Evolutionary conservation across 306 rosid genomes (phyloP), one percentile per base, ranked within the genome.

Genomic region (Lathyrus oleraceus): DNA sequence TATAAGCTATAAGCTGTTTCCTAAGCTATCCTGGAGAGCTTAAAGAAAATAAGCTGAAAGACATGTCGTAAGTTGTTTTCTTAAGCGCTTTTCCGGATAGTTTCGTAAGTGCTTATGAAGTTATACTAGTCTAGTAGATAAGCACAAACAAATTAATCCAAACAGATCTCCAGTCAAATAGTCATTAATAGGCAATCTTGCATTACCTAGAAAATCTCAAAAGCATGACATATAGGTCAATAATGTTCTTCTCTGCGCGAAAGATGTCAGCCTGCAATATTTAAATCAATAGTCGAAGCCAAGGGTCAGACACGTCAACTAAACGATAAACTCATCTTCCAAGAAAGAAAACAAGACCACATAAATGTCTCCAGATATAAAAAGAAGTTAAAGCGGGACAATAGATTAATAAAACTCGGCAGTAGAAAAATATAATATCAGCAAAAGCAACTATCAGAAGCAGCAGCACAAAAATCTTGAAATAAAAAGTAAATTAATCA

Each of bases 221-320:
- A 65, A 94, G 96, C 97, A 94, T 90, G 54, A 88, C 86, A 69
- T 94, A 94, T 49, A 94, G 88, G 81, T 94, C 97, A 59, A 94
- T 81, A 56, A 85, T 80, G 84, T 88, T 94, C 81, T 72, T 88
- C 88, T 94, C 98, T 6, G 77, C 75, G 25, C 97, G 97, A 83
- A 94, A 94, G 81, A 90, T 90, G 80, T 87, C 87, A 63, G 96
- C 98, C 98, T 94, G 82, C 73, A 82, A 90, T 40, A 30, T 16
- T 68, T 79, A 48, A 72, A 78, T 3, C 35, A 74, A 44, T 10
- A 69, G 62, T 14, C 38, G 59, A 21, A 76, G 60, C 65, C 52
- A 20, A 63, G 14, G 11, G 61, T 61, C 59, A 70, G 32, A 56
- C 28, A 68, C 13, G 9, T 62, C 45, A 65, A 54, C 72, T 54